Evolutionary conservation across 768 basidiomycete genomes (phyloP), one percentile per base, ranked within the genome.

Genomic region (Saitozyma sp.): DNA sequence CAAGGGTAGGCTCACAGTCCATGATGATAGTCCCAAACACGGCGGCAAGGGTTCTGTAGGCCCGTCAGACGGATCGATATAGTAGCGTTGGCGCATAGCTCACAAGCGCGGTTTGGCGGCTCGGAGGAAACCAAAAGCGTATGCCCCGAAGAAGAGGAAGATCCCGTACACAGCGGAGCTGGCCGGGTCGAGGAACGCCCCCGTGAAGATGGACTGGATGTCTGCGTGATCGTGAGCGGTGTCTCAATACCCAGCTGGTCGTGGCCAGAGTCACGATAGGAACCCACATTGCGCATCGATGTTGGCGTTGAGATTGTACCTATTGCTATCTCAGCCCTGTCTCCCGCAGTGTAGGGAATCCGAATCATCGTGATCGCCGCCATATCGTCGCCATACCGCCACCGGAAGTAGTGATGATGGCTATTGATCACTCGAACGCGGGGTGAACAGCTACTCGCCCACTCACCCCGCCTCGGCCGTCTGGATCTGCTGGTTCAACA

Each of bases 1-100:
- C 29, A 39, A 56, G 9, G 43, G 11, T 54, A 17, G 46, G 61
- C 63, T 50, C 43, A 68, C 67, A 42, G 48, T 70, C 83, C 19
- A 84, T 63, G 43, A 83, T 82, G 58, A 85, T 83, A 2, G 82
- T 83, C 3, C 81, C 84, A 63, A 84, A 84, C 9, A 85, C 76
- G 45, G 81, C 80, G 64, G 82, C 66, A 45, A 86, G 76, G 0
- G 80, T 75, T 17, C 73, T 75, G 29, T 1, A 46, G 6, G 2
- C 45, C 45, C 2, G 45, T 17, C 45, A 46, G 13, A 46, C 2
- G 45, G 11, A 13, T 13, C 45, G n/a, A 46, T 11, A 46, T 46
- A 46, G n/a, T 17, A 46, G n/a, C 13, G 6, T 2, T 42, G 1
- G 6, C 9, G 45, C 20, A 6, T 8, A 8, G 68, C 76, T 56